Evolutionary conservation across 768 basidiomycete species (phyloP).

Genomic region (Jaapia argillacea): DNA sequence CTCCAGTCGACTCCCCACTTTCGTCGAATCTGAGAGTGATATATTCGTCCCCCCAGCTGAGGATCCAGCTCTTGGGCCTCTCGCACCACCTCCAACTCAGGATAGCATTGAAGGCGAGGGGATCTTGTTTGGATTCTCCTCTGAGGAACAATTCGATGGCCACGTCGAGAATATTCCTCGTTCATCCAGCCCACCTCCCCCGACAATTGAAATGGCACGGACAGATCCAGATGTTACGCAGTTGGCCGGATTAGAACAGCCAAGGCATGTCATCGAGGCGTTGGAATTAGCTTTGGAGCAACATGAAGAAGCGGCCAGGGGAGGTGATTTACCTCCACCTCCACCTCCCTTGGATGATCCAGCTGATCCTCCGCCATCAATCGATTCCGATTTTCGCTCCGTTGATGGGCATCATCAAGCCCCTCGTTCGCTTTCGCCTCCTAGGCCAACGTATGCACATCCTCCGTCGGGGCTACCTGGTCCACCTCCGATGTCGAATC

Average conservation of each 20-base stretch:
- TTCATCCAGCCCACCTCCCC: conserved; percentile 54
- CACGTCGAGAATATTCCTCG: conserved; percentile 57
- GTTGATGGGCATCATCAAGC: background rate
- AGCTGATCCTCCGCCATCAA: conserved; percentile 80
- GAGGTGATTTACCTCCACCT: conserved; percentile 48
- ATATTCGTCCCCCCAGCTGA: conserved; percentile 48
- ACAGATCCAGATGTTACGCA: conserved; percentile 61
- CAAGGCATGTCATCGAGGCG: conserved; percentile 43
- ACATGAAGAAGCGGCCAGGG: conserved; percentile 15
- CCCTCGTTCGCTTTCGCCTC: background rate
- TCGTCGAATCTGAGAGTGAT: conserved; percentile 68
- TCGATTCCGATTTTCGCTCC: conserved; percentile 66
- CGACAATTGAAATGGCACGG: conserved; percentile 66
- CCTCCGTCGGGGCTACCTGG: background rate
- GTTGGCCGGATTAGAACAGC: conserved; percentile 46
- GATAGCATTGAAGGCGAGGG: conserved; percentile 62
- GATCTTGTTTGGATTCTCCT: conserved; percentile 60
- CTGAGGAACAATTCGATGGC: conserved; percentile 73
- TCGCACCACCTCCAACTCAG: conserved; percentile 19
- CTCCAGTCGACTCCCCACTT: conserved; percentile 26
- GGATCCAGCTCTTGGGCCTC: conserved; percentile 24
- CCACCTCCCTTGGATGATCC: conserved; percentile 82
- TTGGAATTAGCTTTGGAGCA: conserved; percentile 51
- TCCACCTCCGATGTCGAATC: background rate
- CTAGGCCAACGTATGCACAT: background rate